Evolutionary conservation across 225 moss, liverwort and hornwort genomes (phyloP).

Genomic region (Neckera pumila): DNA sequence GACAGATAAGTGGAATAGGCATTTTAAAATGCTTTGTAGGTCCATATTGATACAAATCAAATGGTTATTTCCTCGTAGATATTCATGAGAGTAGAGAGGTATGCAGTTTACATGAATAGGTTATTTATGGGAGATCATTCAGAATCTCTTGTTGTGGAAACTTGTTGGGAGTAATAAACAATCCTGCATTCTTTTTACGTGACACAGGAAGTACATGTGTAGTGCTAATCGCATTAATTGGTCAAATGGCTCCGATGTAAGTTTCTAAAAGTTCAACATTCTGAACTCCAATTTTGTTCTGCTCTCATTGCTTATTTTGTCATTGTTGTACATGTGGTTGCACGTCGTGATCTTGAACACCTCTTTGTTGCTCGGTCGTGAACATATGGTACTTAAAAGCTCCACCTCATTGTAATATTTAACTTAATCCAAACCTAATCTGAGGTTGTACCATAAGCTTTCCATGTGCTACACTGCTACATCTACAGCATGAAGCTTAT

Average conservation of each 20-base stretch:
- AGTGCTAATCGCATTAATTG: not conserved
- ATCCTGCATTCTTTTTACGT: not conserved
- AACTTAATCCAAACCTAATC: not conserved
- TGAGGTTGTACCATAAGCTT: not conserved
- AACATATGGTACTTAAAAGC: not conserved
- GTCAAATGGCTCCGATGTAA: not conserved
- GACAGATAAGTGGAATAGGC: slow-evolving; percentile 14
- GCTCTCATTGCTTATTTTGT: not conserved
- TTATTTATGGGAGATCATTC: not conserved
- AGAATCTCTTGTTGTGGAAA: not conserved
- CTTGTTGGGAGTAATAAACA: not conserved
- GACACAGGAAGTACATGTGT: not conserved
- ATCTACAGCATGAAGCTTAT: not conserved
- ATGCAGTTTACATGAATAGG: not conserved
- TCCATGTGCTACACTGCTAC: not conserved
- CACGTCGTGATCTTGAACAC: not conserved
- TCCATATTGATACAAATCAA: not conserved
- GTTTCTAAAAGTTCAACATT: not conserved
- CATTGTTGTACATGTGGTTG: not conserved
- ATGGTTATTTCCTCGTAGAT: not conserved
- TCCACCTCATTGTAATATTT: not conserved
- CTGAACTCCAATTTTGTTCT: not conserved
- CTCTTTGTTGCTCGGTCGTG: not conserved
- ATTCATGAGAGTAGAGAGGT: not conserved
- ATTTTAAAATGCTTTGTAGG: not conserved